Percentiles rank a stretch among this genome's conserved stretches.
Evolutionary conservation across 305 asterid genomes (phyloP).

Genomic region (Solanum aculeatissimum): DNA sequence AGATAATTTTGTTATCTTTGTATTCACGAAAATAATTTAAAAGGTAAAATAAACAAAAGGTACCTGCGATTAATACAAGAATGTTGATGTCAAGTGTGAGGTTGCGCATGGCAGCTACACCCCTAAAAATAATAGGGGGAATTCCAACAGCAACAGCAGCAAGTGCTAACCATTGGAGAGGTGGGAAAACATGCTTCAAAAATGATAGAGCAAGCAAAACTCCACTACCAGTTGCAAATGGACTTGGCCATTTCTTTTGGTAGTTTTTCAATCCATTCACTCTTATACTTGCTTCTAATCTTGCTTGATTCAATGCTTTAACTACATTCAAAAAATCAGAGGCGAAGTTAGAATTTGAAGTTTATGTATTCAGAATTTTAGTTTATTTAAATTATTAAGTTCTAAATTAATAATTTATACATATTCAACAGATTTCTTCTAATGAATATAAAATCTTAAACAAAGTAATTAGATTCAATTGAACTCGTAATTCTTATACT

Average conservation of each 20-base stretch:
- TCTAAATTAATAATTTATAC: too few relatives aligned
- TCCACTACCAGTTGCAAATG: constrained; percentile 51
- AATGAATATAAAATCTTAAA: too few relatives aligned
- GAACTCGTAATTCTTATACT: too few relatives aligned
- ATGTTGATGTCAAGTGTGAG: constrained; percentile 51
- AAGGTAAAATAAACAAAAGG: not conserved
- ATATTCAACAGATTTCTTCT: too few relatives aligned
- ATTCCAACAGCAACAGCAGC: constrained; percentile 57
- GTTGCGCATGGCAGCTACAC: constrained; percentile 39
- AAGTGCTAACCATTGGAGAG: constrained; percentile 61
- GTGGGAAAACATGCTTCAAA: constrained; percentile 31
- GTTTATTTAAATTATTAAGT: too few relatives aligned
- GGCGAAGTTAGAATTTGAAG: too few relatives aligned
- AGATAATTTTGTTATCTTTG: not conserved
- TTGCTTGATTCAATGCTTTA: constrained; percentile 62
- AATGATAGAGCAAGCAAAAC: constrained; percentile 39
- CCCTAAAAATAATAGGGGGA: constrained; percentile 40
- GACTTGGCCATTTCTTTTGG: constrained; percentile 65
- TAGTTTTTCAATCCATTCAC: constrained; percentile 24
- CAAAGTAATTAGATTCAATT: too few relatives aligned
- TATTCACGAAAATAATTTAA: not conserved
- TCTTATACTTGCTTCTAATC: constrained; percentile 57
- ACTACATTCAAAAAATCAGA: constrained; percentile 21
- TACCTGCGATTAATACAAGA: constrained; percentile 74
- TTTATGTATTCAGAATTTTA: too few relatives aligned